Base-by-base conservation (phyloP, 495 filamentous ascomycete genomes). In the Chaetomium tenue region DNA sequence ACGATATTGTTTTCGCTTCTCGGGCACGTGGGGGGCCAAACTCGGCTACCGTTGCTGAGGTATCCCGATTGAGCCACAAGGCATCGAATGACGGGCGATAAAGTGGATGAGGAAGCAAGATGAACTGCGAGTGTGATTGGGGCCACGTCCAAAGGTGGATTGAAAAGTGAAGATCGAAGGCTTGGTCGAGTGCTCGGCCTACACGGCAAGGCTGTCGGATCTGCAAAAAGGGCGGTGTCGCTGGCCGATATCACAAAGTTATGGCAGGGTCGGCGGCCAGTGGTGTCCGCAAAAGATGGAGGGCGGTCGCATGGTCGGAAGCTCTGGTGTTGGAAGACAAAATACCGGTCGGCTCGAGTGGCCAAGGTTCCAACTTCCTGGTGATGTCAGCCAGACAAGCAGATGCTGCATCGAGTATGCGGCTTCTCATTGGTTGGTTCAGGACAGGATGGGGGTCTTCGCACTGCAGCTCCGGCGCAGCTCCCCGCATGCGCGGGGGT, bases 351-450 rank as follows among this genome's bases (percentile, higher is more conserved):
- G 1, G 13, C 39, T 46, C 6, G 22, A 7, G 20, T 28, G 39
- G 23, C 48, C 23, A 23, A 52, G 48, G 48, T 52, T 52, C 46
- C 16, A 50, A 37, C 33, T 37, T 37, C 5, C 33, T 37, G 33
- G 46, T 58, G 56, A 58, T 58, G 56, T 58, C 56, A 58, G 40
- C 56, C 56, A 58, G 30, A 47, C 23, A 12, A 4, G 46, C 18
- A 13, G 40, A 30, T 26, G 39, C 40, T 5, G 13, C 39, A 28
- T 26, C 2, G 5, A n/a, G n/a, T 28, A 3, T 12, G 40, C 22
- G 28, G 56, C 22, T 28, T 3, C 23, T 58, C 40, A 58, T 58
- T 58, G 56, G 56, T 18, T 20, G 9, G 6, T 12, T n/a, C 2
- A 30, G 50, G 50, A 7, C 8, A 9, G 8, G 5, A 1, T 11